phyloP scores from a whole-genome alignment of 2,329 filamentous ascomycete genomes.

The Trichoderma koningii region DNA sequence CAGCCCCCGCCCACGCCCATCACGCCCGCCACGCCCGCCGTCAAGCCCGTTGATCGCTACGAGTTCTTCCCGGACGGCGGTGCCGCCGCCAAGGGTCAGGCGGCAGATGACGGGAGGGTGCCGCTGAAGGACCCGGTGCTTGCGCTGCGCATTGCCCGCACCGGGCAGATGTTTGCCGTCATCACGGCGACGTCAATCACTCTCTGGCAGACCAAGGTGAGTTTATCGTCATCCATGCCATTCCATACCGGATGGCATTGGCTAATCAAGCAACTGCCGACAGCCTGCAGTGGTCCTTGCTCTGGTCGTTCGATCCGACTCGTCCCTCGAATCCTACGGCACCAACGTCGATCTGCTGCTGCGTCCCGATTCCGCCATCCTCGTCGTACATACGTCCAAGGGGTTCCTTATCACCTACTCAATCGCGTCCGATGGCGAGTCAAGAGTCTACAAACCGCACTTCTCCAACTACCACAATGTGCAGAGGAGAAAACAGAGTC shows the following conservation, averaged over 20 bases:
- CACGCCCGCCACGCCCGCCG: conserved; percentile 59
- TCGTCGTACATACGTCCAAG: conserved; percentile 82
- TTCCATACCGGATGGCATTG: neutral
- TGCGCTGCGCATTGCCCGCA: conserved; percentile 74
- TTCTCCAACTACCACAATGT: conserved; percentile 70
- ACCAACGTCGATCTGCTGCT: conserved; percentile 81
- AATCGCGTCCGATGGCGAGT: conserved; percentile 78
- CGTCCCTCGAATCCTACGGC: conserved; percentile 81
- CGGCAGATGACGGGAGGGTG: conserved; percentile 38
- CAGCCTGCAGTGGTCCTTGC: conserved; percentile 88
- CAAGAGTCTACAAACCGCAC: conserved; percentile 80
- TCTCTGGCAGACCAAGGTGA: conserved; percentile 90
- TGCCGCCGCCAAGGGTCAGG: conserved; percentile 15
- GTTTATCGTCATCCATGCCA: too few relatives aligned
- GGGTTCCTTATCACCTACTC: conserved; percentile 96
- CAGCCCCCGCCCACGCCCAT: conserved; percentile 49
- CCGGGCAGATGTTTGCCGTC: conserved; percentile 80
- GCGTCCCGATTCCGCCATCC: conserved; percentile 86
- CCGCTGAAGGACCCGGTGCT: conserved; percentile 66
- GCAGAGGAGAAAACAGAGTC: conserved; percentile 62
- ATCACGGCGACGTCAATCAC: conserved; percentile 83
- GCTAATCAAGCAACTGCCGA: neutral
- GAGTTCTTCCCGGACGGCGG: conserved; percentile 35
- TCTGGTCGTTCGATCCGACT: conserved; percentile 76
- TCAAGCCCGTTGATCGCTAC: conserved; percentile 61